Percentiles rank a stretch among this genome's conserved stretches.
These are phyloP conservation scores for Trametes elegans DNA, from an alignment of 768 basidiomycete species.

Conservation along the genomic window DNA sequence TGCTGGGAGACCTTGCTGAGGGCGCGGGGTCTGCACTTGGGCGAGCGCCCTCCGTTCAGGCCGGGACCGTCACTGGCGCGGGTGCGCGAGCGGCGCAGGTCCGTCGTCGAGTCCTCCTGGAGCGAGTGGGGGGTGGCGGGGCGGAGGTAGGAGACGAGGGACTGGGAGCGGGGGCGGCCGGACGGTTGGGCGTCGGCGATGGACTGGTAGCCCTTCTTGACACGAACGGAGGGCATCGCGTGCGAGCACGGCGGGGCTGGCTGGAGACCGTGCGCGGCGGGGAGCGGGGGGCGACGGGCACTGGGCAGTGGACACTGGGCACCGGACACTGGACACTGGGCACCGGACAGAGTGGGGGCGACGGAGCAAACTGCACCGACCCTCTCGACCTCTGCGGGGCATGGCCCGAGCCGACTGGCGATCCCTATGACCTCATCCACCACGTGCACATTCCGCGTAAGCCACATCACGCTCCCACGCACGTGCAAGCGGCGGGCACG, in stretches of 20 bases:
- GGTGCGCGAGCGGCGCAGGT: neutral
- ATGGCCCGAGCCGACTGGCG: neutral
- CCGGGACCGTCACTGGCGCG: neutral
- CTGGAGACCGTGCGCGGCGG: neutral
- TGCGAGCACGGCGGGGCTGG: neutral
- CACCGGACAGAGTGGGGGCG: neutral
- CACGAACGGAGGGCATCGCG: conserved; percentile 49
- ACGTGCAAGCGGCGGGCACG: neutral
- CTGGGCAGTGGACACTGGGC: conserved; percentile 3
- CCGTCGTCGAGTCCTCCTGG: neutral
- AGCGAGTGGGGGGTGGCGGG: neutral
- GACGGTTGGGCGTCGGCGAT: conserved; percentile 15
- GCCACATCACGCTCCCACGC: neutral
- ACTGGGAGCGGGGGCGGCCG: conserved; percentile 19
- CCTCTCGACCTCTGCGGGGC: neutral
- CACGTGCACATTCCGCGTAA: no score
- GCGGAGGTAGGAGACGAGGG: conserved; percentile 15
- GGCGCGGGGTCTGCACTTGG: conserved; percentile 8
- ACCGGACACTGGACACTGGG: neutral
- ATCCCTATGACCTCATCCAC: neutral
- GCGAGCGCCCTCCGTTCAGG: neutral
- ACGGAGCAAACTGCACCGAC: neutral
- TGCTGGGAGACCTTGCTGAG: conserved; percentile 26
- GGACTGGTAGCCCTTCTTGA: conserved; percentile 33
- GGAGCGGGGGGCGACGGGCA: neutral